Base-by-base conservation (phyloP, 371 early-diverging fungal species). In the Haplosporangium sp. region DNA sequence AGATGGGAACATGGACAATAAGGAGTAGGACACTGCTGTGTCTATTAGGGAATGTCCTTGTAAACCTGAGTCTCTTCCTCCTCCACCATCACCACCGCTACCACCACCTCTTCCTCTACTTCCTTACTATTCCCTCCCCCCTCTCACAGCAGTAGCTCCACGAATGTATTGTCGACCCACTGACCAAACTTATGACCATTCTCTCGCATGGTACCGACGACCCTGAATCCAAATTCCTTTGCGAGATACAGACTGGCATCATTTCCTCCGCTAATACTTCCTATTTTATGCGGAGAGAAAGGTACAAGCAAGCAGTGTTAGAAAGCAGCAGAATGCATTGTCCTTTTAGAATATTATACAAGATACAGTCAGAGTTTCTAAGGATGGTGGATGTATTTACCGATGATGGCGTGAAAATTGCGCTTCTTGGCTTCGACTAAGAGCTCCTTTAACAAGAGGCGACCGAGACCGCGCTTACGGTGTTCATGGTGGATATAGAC, bases 401-500 rank as follows among this genome's bases (percentile, higher is more conserved):
- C 76, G 46, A 75, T 66, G 50, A 75, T 75, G 40, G 76, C 69
- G 29, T 70, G 76, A 36, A 70, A 75, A 16, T 58, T 53, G 42
- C 67, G 66, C 12, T 20, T 21, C 59, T 75, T 75, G 21, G 70
- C 76, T 47, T 70, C 67, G 18, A 41, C 55, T 21, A 75, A 23
- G 11, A 75, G 62, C 10, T 70, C 76, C 13, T 21, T 59, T 37
- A 75, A 54, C 37, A 75, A 48, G 6, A 43, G 12, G 37, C 76
- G 65, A 12, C 76, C 76, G 12, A 75, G 52, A 29, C 76, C 76
- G 29, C 70, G 66, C 23, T 58, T 64, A 6, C 76, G 69, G 42
- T 75, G 76, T 29, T 75, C 76, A 38, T 75, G 69, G 57, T 75
- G 76, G 29, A 75, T 75, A 62, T 75, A 75, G 6, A 75, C 36